phyloP scores from a whole-genome alignment of 2,329 filamentous ascomycete species.

The Fusarium tjaetaba region DNA sequence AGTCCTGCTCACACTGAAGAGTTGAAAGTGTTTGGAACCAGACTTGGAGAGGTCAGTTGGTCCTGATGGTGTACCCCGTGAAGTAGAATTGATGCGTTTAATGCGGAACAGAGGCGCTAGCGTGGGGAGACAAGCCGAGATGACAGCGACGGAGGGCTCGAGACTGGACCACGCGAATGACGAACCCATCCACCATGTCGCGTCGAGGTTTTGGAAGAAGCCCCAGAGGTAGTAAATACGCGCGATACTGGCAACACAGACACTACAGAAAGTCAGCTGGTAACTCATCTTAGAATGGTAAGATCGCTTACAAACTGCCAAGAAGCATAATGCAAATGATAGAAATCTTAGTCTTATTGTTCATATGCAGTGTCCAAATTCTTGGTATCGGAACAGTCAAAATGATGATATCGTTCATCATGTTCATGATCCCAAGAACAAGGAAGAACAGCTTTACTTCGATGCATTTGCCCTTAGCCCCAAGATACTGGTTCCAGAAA shows the following conservation, averaged over 20 bases:
- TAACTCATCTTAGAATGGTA: accelerated
- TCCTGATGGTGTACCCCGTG: conserved; percentile 5
- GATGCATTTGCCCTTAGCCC: background rate
- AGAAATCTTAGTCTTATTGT: conserved; percentile 13
- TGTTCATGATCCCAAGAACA: conserved; percentile 17
- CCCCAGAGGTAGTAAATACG: conserved; percentile 16
- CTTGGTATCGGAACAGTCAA: conserved; percentile 11
- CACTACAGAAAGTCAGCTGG: background rate
- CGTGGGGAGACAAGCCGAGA: background rate
- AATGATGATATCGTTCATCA: conserved; percentile 16
- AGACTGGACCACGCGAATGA: conserved; percentile 22
- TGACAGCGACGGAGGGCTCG: conserved; percentile 1
- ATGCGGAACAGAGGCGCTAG: conserved; percentile 11
- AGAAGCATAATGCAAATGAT: conserved; percentile 20
- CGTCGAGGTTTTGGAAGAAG: conserved; percentile 14
- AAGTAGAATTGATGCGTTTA: background rate
- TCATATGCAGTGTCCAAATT: conserved; percentile 15
- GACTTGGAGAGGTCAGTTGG: conserved; percentile 8
- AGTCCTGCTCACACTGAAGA: background rate
- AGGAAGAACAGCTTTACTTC: conserved; percentile 8
- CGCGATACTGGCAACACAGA: conserved; percentile 12
- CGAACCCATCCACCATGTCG: conserved; percentile 14
- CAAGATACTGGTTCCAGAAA: conserved; percentile 18
- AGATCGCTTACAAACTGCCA: background rate
- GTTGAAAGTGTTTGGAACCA: conserved; percentile 1